These are phyloP conservation scores for Entomortierella lignicola DNA, from an alignment of 192 early-diverging fungal species.

Conservation along the genomic window DNA sequence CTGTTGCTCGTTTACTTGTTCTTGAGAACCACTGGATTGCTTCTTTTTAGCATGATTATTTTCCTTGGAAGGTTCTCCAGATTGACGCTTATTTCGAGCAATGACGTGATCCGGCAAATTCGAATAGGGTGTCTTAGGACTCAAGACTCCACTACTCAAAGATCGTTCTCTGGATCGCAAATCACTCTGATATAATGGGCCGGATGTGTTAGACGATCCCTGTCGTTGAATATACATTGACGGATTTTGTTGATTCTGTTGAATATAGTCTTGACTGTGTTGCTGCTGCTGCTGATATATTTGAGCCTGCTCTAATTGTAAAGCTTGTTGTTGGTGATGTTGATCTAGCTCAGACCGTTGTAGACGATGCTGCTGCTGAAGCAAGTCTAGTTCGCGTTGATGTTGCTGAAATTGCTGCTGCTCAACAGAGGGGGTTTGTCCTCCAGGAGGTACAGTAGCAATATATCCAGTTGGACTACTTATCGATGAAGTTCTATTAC, in stretches of 20 bases:
- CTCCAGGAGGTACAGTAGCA: not conserved
- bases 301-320: slow-evolving; percentile 42
- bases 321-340: slow-evolving; percentile 38
- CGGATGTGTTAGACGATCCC: not conserved
- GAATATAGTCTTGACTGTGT: slow-evolving; percentile 22
- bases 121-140: slow-evolving; percentile 15
- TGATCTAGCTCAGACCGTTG: slow-evolving; percentile 34
- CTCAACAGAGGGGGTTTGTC: not conserved
- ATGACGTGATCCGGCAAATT: slow-evolving; percentile 3
- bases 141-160: not conserved
- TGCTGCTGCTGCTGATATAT: slow-evolving; percentile 33
- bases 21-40: not conserved
- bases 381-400: slow-evolving; percentile 23
- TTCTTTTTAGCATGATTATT: slow-evolving; percentile 23
- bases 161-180: slow-evolving; percentile 5
- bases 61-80: slow-evolving; percentile 3
- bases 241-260: slow-evolving; percentile 9
- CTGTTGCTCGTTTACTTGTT: too few relatives aligned
- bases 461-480: not conserved
- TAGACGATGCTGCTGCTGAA: slow-evolving; percentile 33
- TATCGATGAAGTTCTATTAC: not conserved
- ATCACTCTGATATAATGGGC: too few relatives aligned
- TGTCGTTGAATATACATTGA: not conserved
- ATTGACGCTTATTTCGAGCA: slow-evolving; percentile 21
- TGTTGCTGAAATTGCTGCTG: slow-evolving; percentile 18